These are phyloP conservation scores for Trichoderma parareesei DNA, from an alignment of 495 filamentous ascomycete species.

Conservation along the genomic window DNA sequence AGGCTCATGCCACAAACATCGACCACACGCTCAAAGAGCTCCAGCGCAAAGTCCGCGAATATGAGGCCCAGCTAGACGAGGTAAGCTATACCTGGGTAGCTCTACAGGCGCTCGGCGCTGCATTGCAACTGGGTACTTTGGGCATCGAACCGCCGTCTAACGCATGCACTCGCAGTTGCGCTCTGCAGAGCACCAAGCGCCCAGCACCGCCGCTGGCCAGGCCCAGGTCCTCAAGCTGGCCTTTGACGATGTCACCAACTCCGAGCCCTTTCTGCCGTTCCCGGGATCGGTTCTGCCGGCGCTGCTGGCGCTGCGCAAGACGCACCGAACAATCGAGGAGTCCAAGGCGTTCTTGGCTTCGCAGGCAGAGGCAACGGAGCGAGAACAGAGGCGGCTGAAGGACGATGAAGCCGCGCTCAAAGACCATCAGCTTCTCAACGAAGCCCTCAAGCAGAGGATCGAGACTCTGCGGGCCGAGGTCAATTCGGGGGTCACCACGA, in stretches of 20 bases:
- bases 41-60: constrained; percentile 54
- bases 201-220: constrained; percentile 20
- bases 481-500: constrained; percentile 48
- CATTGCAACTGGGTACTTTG: neutral
- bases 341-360: constrained; percentile 51
- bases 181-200: constrained; percentile 12
- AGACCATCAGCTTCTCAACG: constrained; percentile 57
- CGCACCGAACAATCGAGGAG: constrained; percentile 53
- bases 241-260: constrained; percentile 52
- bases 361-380: constrained; percentile 45
- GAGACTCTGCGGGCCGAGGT: constrained; percentile 43
- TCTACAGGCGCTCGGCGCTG: neutral
- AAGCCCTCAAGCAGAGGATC: constrained; percentile 35
- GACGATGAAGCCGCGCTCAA: constrained; percentile 51
- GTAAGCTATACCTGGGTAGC: neutral
- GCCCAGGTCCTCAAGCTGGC: constrained; percentile 53
- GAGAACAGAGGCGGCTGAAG: constrained; percentile 45
- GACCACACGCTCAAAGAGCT: constrained; percentile 58
- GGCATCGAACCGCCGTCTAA: neutral
- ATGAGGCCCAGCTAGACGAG: constrained; percentile 40
- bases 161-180: constrained; percentile 10
- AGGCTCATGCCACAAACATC: constrained; percentile 42
- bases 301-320: constrained; percentile 60
- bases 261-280: constrained; percentile 55
- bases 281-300: constrained; percentile 61